Conservation (phyloP, 371 early-diverging fungal genomes). For the Syncephalastrum monosporum region DNA sequence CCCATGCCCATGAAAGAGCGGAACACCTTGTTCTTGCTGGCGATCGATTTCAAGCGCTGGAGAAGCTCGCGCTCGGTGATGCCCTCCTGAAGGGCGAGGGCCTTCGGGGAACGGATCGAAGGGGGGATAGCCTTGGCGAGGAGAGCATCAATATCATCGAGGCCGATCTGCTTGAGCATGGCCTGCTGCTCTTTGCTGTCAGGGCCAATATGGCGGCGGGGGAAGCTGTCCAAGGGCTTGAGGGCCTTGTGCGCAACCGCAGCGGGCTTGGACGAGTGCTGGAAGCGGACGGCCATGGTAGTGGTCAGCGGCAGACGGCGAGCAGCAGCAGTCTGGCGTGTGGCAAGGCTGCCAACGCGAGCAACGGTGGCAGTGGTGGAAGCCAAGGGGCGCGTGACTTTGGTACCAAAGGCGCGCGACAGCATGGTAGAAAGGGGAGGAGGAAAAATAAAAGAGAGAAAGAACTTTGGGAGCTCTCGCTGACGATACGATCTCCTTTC, state of each 20-base stretch:
- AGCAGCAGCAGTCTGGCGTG: slow-evolving; percentile 4
- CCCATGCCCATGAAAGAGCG: slow-evolving; percentile 95
- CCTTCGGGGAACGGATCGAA: slow-evolving; percentile 71
- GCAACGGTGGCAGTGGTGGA: slow-evolving; percentile 7
- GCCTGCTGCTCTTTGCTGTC: slow-evolving; percentile 63
- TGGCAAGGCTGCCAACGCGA: slow-evolving; percentile 1
- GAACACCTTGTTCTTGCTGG: slow-evolving; percentile 86
- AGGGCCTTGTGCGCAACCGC: slow-evolving; percentile 35
- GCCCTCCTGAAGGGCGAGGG: slow-evolving; percentile 66
- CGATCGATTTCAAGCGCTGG: slow-evolving; percentile 75
- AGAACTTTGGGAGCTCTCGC: not conserved
- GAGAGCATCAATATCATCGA: slow-evolving; percentile 77
- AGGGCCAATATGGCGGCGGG: slow-evolving; percentile 90
- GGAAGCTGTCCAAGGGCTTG: slow-evolving; percentile 70
- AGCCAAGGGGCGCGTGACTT: slow-evolving; percentile 1
- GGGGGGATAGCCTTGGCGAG: slow-evolving; percentile 82
- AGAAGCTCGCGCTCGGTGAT: slow-evolving; percentile 84
- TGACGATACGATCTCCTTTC: not conserved
- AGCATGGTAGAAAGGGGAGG: slow-evolving; percentile 8
- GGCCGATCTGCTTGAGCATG: slow-evolving; percentile 82
- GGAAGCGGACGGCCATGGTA: slow-evolving; percentile 22
- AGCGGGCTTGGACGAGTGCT: slow-evolving; percentile 36
- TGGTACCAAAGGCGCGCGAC: slow-evolving; percentile 14
- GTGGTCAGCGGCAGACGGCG: slow-evolving; percentile 4
- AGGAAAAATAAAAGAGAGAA: slow-evolving; percentile 12